Evolutionary conservation across 2,329 filamentous ascomycete genomes (phyloP).

Genomic region (Chrysoporthe cubensis): DNA sequence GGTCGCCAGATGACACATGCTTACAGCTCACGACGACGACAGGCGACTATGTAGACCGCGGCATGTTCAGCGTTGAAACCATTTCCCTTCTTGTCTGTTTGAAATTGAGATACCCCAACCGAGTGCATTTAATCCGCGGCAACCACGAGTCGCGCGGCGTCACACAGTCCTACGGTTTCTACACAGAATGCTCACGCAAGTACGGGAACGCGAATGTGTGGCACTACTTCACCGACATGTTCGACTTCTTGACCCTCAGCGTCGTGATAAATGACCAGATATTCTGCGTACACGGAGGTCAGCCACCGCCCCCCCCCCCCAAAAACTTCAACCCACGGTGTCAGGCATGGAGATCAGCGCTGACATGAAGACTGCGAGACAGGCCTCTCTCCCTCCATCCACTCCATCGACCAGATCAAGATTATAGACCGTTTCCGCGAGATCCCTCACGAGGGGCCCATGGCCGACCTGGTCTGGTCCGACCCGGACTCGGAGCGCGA

Average conservation of each 20-base stretch:
- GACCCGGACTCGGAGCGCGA: conserved; percentile 97
- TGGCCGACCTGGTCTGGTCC: conserved; percentile 99
- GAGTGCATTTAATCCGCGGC: conserved; percentile 93
- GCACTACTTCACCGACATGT: conserved; percentile 99
- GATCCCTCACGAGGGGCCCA: conserved; percentile 97
- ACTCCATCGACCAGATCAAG: conserved; percentile 99
- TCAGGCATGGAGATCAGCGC: conserved; percentile 6
- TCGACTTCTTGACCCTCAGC: conserved; percentile 94
- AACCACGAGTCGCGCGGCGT: conserved; percentile 98
- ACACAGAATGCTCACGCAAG: conserved; percentile 96
- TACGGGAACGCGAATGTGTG: conserved; percentile 98
- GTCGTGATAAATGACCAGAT: conserved; percentile 99
- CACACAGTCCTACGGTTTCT: conserved; percentile 98
- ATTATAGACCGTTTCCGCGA: conserved; percentile 99
- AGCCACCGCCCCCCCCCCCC: conserved; percentile 32
- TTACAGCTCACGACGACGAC: conserved; percentile 24
- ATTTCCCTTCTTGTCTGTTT: conserved; percentile 97
- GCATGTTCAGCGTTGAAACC: conserved; percentile 98
- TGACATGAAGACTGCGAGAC: conserved; percentile 10
- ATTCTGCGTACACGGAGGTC: conserved; percentile 94
- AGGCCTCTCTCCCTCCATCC: conserved; percentile 87
- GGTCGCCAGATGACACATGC: conserved; percentile 8
- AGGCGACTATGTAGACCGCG: conserved; percentile 98
- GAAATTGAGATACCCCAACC: conserved; percentile 93
- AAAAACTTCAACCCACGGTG: not conserved